Evolutionary conservation across 2,329 filamentous ascomycete species (phyloP).

Genomic region (Claviceps sp.): DNA sequence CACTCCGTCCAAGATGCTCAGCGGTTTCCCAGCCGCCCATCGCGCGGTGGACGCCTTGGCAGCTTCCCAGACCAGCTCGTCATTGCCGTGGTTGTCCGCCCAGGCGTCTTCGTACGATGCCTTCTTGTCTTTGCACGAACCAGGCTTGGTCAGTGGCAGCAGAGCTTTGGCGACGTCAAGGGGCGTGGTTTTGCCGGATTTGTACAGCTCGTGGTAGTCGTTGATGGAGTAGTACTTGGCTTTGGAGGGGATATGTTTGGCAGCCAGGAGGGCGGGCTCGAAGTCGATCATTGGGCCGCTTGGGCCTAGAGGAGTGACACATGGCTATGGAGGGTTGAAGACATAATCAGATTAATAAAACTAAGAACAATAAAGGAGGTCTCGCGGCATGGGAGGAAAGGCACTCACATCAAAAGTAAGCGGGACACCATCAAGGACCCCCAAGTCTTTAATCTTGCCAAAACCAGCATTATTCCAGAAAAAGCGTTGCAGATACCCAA

Average conservation of each 20-base stretch:
- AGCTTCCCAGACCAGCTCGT: slow-evolving; percentile 48
- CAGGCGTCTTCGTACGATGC: slow-evolving; percentile 60
- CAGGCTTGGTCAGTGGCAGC: slow-evolving; percentile 55
- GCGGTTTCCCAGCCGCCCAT: slow-evolving; percentile 50
- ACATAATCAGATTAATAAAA: neutral
- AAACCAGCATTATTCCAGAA: slow-evolving; percentile 60
- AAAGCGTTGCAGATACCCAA: slow-evolving; percentile 46
- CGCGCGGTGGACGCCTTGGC: slow-evolving; percentile 61
- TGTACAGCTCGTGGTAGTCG: slow-evolving; percentile 69
- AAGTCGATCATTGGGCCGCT: slow-evolving; percentile 26
- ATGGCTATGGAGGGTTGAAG: slow-evolving; percentile 28
- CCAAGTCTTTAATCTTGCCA: slow-evolving; percentile 30
- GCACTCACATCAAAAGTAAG: slow-evolving; percentile 33
- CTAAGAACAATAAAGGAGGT: too few species aligned
- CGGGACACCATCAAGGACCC: slow-evolving; percentile 29
- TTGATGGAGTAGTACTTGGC: slow-evolving; percentile 53
- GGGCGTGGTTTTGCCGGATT: slow-evolving; percentile 56
- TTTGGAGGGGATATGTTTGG: slow-evolving; percentile 25
- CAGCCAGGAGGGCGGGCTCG: slow-evolving; percentile 26
- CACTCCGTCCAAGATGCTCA: slow-evolving; percentile 66
- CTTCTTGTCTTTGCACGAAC: slow-evolving; percentile 26
- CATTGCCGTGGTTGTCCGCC: slow-evolving; percentile 45
- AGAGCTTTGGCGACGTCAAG: slow-evolving; percentile 57
- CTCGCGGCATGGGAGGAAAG: neutral
- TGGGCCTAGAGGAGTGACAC: slow-evolving; percentile 37